phyloP scores from a whole-genome alignment of 1,284 basidiomycete species.

The Trichosporon ovoides region DNA sequence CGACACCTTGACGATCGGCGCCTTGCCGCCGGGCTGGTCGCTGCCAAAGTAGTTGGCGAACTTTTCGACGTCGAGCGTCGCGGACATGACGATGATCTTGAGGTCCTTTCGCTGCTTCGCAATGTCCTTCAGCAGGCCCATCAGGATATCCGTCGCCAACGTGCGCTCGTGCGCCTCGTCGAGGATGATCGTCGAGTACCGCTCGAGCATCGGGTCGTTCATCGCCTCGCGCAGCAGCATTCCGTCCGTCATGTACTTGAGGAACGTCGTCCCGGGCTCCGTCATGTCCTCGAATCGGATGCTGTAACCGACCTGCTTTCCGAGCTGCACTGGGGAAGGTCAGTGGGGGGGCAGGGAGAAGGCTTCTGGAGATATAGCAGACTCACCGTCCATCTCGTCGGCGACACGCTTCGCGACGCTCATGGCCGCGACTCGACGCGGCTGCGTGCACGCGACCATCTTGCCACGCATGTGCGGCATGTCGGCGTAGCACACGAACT shows the following conservation, averaged over 20 bases:
- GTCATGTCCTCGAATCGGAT: constrained; percentile 99
- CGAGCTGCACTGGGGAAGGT: constrained; percentile 67
- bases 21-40: constrained; percentile 52
- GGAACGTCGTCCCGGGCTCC: constrained; percentile 78
- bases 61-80: constrained; percentile 93
- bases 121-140: constrained; percentile 71
- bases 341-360: too few relatives aligned
- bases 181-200: constrained; percentile 95
- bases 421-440: constrained; percentile 94
- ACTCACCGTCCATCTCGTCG: constrained; percentile 91
- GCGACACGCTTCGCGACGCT: constrained; percentile 97
- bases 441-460: constrained; percentile 95
- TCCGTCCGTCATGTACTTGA: constrained; percentile 99
- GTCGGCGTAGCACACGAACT: constrained; percentile 92
- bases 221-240: constrained; percentile 96
- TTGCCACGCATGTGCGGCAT: constrained; percentile 81
- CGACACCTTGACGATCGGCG: constrained; percentile 91
- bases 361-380: too few relatives aligned
- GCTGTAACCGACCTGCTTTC: constrained; percentile 93
- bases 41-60: constrained; percentile 94
- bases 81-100: constrained; percentile 98
- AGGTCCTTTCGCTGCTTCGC: constrained; percentile 78
- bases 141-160: constrained; percentile 94
- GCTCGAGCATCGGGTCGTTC: constrained; percentile 82
- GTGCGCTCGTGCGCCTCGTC: constrained; percentile 99